A percentile compares a stretch with the other conserved stretches of the same genome.
Evolutionary conservation across 1,284 basidiomycete species (phyloP).

Genomic region (Cystobasidiaceae sp.): DNA sequence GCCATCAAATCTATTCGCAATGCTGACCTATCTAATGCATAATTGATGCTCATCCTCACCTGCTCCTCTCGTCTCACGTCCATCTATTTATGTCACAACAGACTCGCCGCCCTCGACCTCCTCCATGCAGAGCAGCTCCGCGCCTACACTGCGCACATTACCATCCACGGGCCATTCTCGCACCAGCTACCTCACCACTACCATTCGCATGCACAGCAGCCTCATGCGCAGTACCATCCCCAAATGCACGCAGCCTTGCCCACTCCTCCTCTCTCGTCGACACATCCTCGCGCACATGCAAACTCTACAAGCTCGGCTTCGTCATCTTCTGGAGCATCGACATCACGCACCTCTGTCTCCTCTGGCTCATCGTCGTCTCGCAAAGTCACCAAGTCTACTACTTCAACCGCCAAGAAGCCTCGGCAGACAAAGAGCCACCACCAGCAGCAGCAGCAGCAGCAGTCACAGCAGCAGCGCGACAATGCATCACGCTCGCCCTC

Average conservation of each 20-base stretch:
- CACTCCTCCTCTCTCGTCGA: not conserved
- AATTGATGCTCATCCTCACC: not conserved
- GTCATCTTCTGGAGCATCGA: not conserved
- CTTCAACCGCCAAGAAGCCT: too few species aligned
- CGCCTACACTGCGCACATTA: constrained; percentile 26
- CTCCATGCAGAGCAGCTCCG: constrained; percentile 38
- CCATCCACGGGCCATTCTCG: constrained; percentile 19
- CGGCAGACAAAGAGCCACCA: not conserved
- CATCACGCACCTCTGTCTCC: too few species aligned
- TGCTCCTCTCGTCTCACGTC: not conserved
- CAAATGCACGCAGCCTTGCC: not conserved
- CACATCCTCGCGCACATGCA: not conserved
- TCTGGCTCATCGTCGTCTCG: too few species aligned
- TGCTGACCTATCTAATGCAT: not conserved
- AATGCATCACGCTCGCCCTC: constrained; percentile 6
- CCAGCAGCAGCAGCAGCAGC: not conserved
- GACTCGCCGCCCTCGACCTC: constrained; percentile 36
- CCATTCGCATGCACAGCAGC: not conserved
- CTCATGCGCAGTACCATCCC: not conserved
- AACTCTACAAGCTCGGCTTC: not conserved
- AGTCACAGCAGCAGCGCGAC: not conserved
- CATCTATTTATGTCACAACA: not conserved
- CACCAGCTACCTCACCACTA: not conserved
- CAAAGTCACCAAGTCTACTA: too few species aligned
- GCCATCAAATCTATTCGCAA: constrained; percentile 7